Base-by-base conservation (phyloP, 768 basidiomycete species). In the Serpula lacrymans region DNA sequence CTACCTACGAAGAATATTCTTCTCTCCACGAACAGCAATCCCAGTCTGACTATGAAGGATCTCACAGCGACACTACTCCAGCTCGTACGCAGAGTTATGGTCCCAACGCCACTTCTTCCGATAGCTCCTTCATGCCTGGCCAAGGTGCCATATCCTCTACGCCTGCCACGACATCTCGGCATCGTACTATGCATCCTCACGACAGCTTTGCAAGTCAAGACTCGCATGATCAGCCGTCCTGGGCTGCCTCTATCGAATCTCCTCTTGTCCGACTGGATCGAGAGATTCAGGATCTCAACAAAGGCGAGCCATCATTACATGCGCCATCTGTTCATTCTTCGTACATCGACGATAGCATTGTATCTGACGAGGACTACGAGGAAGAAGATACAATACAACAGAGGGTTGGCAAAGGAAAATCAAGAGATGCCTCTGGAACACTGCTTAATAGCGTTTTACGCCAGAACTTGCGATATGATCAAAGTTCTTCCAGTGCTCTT, bases 61-160 rank as follows among this genome's bases (percentile, higher is more conserved):
- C 60, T 5, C 46, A 39, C 17, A 29, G 14, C n/a, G 47, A 48
- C 39, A 43, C 12, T 20, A 33, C 34, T 20, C 39, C 20, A 40
- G 37, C 13, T 49, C 39, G 34, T 60, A 63, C 13, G 36, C 38
- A 2, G 16, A 39, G 47, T 37, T 69, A 69, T 33, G 62, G 65
- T 34, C 45, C 73, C 3, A 77, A 75, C 47, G 60, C 70, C 10
- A 70, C 74, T 6, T 69, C 72, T 26, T 79, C 74, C 23, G 84
- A 89, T 45, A 74, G 66, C 41, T 89, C 87, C 3, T 94, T 92
- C 59, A 70, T 82, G 58, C 86, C 85, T 11, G 71, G 72, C 3
- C 77, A 82, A 37, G 85, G 73, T 6, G 84, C 84, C 1, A 69
- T 84, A 40, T 85, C 87, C 1, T 91, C 88, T 2, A 91, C 89